phyloP scores from a whole-genome alignment of 768 basidiomycete genomes.

The Auriscalpium vulgare region DNA sequence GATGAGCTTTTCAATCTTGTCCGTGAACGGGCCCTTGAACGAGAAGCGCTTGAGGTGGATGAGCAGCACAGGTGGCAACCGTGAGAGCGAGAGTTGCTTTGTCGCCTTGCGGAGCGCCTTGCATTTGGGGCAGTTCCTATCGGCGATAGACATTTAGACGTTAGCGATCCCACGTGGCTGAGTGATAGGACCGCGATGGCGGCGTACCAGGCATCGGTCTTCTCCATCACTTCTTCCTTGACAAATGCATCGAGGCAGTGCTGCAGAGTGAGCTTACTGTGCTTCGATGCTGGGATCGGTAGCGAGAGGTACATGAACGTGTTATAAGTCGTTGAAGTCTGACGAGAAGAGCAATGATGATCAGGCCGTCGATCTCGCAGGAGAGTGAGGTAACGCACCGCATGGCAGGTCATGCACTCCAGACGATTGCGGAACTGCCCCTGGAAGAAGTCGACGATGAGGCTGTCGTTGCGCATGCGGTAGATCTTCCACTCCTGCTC shows the following conservation, averaged over 20 bases:
- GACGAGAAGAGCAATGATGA: neutral
- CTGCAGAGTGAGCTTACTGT: conserved; percentile 57
- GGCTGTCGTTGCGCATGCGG: conserved; percentile 81
- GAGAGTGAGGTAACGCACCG: conserved; percentile 39
- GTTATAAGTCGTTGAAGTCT: conserved; percentile 98
- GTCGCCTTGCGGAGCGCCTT: conserved; percentile 80
- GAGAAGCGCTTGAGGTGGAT: conserved; percentile 93
- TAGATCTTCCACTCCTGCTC: conserved; percentile 92
- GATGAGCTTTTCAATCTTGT: conserved; percentile 93
- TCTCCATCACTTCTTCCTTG: conserved; percentile 82
- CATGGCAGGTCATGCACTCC: conserved; percentile 84
- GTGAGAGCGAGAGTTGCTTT: conserved; percentile 83
- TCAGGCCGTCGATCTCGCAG: conserved; percentile 4
- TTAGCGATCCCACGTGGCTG: neutral
- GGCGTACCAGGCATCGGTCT: conserved; percentile 86
- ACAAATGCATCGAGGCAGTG: conserved; percentile 88
- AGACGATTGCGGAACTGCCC: conserved; percentile 90
- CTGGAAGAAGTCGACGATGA: conserved; percentile 96
- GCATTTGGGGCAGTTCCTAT: conserved; percentile 92
- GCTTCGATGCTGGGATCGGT: conserved; percentile 68
- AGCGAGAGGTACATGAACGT: conserved; percentile 92
- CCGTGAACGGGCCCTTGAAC: conserved; percentile 84
- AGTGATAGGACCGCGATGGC: neutral
- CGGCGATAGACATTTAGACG: neutral
- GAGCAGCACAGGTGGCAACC: conserved; percentile 86